Conservation (phyloP, 2,329 filamentous ascomycete genomes). For the Colletotrichum noveboracense region DNA sequence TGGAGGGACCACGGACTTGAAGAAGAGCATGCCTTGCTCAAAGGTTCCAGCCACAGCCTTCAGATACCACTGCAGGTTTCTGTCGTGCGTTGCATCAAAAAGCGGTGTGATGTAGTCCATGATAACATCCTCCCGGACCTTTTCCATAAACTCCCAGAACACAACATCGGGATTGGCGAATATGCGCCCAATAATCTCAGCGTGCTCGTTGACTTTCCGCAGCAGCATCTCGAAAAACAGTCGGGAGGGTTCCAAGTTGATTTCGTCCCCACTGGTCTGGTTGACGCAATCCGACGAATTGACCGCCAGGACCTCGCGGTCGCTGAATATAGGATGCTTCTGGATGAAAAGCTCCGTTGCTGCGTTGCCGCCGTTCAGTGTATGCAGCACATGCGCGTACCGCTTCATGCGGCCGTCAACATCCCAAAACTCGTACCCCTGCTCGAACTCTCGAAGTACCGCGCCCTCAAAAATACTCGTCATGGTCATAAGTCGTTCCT, state of each 20-base stretch:
- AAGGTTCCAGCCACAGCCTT: constrained; percentile 88
- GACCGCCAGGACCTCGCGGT: constrained; percentile 69
- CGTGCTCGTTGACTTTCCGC: constrained; percentile 81
- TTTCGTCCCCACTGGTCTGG: constrained; percentile 64
- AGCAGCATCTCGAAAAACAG: constrained; percentile 80
- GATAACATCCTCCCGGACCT: constrained; percentile 82
- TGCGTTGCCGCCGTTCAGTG: constrained; percentile 79
- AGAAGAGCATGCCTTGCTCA: constrained; percentile 82
- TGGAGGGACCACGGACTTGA: constrained; percentile 72
- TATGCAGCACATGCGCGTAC: constrained; percentile 85
- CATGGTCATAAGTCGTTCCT: constrained; percentile 76
- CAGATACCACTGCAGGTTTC: constrained; percentile 78
- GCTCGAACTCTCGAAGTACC: constrained; percentile 89
- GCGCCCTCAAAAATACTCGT: constrained; percentile 87
- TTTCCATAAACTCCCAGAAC: constrained; percentile 79
- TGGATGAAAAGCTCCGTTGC: constrained; percentile 87
- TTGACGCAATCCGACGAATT: constrained; percentile 85
- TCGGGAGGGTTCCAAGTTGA: constrained; percentile 81
- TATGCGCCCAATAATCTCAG: constrained; percentile 78
- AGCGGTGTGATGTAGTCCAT: constrained; percentile 85
- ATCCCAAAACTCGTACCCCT: constrained; percentile 88
- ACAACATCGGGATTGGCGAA: constrained; percentile 77
- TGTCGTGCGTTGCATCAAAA: constrained; percentile 85
- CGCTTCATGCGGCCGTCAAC: constrained; percentile 87
- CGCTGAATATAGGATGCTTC: constrained; percentile 83